Conservation (phyloP, 225 moss, liverwort and hornwort genomes). For the Physcomitrium patens region DNA sequence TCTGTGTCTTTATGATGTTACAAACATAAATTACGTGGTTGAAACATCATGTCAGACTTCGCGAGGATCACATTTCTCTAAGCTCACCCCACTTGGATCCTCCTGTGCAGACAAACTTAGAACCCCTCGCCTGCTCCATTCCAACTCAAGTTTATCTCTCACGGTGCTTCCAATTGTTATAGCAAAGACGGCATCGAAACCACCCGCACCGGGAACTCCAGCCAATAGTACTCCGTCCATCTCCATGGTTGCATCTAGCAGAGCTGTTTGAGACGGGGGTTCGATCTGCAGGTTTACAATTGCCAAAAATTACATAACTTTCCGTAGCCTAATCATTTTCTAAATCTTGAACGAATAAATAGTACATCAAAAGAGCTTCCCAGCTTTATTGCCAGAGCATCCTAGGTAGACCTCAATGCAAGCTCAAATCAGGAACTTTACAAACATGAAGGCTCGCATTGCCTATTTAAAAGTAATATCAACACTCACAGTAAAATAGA, state of each 20-base stretch:
- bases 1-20: background rate
- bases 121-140: slow-evolving; percentile 78
- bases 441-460: background rate
- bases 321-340: background rate
- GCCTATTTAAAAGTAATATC: background rate
- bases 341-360: background rate
- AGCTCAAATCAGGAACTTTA: background rate
- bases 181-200: slow-evolving; percentile 95
- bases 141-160: slow-evolving; percentile 58
- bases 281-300: slow-evolving; percentile 70
- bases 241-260: slow-evolving; percentile 80
- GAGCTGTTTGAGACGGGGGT: slow-evolving; percentile 74
- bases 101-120: slow-evolving; percentile 75
- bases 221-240: slow-evolving; percentile 82
- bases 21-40: slow-evolving; percentile 7
- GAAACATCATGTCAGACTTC: background rate
- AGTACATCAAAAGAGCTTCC: background rate
- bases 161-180: slow-evolving; percentile 68
- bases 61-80: slow-evolving; percentile 73
- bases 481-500: background rate
- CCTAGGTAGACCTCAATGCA: background rate
- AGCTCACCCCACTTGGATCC: slow-evolving; percentile 84
- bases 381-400: background rate
- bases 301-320: slow-evolving; percentile 10
- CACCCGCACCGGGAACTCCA: slow-evolving; percentile 97